Conservation (phyloP, 2,329 filamentous ascomycete genomes). For the Cercospora sp. region DNA sequence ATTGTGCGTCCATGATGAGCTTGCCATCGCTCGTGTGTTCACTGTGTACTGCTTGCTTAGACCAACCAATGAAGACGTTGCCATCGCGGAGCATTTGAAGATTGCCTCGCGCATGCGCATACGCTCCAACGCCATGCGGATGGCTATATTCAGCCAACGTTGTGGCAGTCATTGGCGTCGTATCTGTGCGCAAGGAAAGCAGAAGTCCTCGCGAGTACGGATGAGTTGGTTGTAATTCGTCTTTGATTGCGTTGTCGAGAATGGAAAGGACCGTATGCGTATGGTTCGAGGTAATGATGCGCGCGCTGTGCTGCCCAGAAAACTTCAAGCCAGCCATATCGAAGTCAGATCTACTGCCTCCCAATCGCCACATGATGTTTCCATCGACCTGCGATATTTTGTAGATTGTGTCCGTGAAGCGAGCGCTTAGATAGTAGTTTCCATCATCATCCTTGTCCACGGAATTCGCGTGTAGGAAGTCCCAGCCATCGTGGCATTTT, state of each 20-base stretch:
- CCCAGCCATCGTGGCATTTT: constrained; percentile 9
- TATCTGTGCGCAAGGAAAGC: constrained; percentile 19
- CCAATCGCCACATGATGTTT: constrained; percentile 52
- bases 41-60: constrained; percentile 35
- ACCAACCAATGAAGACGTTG: constrained; percentile 55
- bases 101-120: constrained; percentile 42
- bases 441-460: constrained; percentile 47
- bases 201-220: constrained; percentile 21
- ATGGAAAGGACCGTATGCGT: constrained; percentile 50
- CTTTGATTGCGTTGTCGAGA: constrained; percentile 51
- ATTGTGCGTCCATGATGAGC: constrained; percentile 51
- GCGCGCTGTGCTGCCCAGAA: constrained; percentile 52
- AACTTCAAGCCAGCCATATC: constrained; percentile 31
- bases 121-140: constrained; percentile 38
- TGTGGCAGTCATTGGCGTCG: constrained; percentile 16
- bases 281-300: constrained; percentile 42
- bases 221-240: constrained; percentile 15
- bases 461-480: constrained; percentile 19
- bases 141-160: constrained; percentile 16
- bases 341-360: constrained; percentile 21
- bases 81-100: constrained; percentile 50
- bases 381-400: constrained; percentile 51
- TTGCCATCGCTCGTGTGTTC: constrained; percentile 46
- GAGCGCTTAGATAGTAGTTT: constrained; percentile 55
- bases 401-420: constrained; percentile 50